A percentile compares a stretch with the other conserved stretches of the same genome.
Evolutionary conservation across 441 rosid species (phyloP).

Genomic region (Melianthus villosus): DNA sequence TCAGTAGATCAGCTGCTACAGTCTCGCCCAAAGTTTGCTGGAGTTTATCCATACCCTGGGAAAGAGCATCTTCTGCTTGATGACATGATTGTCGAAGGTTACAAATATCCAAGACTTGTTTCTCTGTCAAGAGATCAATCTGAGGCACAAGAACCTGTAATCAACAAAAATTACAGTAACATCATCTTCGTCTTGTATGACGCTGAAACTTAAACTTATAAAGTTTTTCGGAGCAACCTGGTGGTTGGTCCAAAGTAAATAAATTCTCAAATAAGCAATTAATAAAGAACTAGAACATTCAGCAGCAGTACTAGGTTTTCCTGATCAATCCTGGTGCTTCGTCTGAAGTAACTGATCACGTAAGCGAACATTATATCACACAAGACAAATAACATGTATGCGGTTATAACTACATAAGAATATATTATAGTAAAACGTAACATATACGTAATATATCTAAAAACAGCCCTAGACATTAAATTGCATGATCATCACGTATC

Average conservation of each 20-base stretch:
- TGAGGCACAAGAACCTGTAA: conserved; percentile 58
- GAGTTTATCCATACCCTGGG: conserved; percentile 81
- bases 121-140: conserved; percentile 52
- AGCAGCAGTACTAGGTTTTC: no score
- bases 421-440: no score
- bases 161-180: conserved; percentile 9
- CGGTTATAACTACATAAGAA: no score
- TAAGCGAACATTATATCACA: no score
- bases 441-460: background rate
- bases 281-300: no score
- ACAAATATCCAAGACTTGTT: conserved; percentile 38
- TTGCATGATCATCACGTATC: background rate
- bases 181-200: background rate
- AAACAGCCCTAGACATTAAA: background rate
- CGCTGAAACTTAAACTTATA: background rate
- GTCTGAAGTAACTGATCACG: no score
- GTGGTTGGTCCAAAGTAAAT: no score
- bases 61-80: conserved; percentile 89
- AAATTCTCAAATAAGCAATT: no score
- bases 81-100: conserved; percentile 55
- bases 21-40: conserved; percentile 49
- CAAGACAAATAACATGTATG: no score
- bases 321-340: no score
- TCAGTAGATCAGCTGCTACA: conserved; percentile 42
- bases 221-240: no score